These are phyloP conservation scores for Sporothrix brasiliensis DNA, from an alignment of 2,329 filamentous ascomycete genomes.

Conservation along the genomic window DNA sequence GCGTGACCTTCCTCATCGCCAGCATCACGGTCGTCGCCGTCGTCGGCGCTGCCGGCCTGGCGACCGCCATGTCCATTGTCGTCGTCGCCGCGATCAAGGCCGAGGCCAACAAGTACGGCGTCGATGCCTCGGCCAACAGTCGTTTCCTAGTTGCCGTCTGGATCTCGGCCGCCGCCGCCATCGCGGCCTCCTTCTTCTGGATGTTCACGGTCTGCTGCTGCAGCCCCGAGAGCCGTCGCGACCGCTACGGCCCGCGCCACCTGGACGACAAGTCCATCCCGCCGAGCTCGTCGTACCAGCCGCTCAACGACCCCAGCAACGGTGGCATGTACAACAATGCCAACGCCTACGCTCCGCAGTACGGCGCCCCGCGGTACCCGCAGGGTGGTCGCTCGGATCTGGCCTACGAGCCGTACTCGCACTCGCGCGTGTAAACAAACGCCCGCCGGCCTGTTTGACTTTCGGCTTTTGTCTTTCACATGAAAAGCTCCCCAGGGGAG, in stretches of 20 bases:
- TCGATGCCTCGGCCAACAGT: constrained; percentile 66
- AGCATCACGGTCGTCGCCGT: constrained; percentile 59
- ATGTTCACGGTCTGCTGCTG: constrained; percentile 90
- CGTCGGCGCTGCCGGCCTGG: constrained; percentile 68
- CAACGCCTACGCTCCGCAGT: constrained; percentile 37
- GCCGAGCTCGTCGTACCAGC: constrained; percentile 48
- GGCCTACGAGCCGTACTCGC: constrained; percentile 67
- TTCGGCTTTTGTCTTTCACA: too few relatives aligned
- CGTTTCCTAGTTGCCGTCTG: constrained; percentile 73
- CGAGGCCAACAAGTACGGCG: constrained; percentile 70
- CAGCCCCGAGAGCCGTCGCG: constrained; percentile 58
- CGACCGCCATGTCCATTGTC: constrained; percentile 72
- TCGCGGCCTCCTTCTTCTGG: constrained; percentile 85
- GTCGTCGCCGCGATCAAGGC: constrained; percentile 70
- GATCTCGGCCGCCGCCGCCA: constrained; percentile 76
- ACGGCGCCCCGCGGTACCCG: constrained; percentile 47
- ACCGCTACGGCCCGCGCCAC: constrained; percentile 38
- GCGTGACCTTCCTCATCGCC: constrained; percentile 78
- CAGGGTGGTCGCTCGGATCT: constrained; percentile 52
- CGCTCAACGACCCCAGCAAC: constrained; percentile 48
- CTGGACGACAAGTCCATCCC: constrained; percentile 58
- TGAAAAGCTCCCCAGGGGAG: too few relatives aligned
- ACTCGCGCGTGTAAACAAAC: constrained; percentile 51
- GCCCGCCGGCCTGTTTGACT: too few relatives aligned
- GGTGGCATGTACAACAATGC: constrained; percentile 46